Conservation (phyloP, 139 green algal genomes). For the Chlamydomonas sphaeroides region DNA sequence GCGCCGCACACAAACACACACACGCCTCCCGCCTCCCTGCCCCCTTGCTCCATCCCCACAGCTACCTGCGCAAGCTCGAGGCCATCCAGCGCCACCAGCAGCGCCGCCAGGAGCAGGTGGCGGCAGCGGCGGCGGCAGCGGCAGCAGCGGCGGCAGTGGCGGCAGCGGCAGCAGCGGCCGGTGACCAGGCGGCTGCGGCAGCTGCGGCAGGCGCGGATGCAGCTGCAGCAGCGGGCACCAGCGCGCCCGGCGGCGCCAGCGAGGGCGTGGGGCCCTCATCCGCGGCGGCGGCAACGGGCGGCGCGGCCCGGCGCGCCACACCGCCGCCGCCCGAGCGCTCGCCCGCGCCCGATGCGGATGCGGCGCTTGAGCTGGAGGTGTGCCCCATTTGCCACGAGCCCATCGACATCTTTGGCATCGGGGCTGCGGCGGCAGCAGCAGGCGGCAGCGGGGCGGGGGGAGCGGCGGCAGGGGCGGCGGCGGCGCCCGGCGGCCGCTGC, state of each 20-base stretch:
- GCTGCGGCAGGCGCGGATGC: background rate
- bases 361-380: constrained; percentile 35
- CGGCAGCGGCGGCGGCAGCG: background rate
- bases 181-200: background rate
- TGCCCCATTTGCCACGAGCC: constrained; percentile 77
- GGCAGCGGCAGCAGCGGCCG: background rate
- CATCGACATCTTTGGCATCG: constrained; percentile 32
- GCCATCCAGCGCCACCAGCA: constrained; percentile 3
- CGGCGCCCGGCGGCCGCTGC: background rate
- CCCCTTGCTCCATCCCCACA: too few species aligned
- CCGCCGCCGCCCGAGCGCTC: background rate
- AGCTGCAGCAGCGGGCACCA: background rate
- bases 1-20: too few species aligned
- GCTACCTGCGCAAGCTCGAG: constrained; percentile 78
- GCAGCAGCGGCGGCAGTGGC: constrained; percentile 1
- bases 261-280: too few species aligned
- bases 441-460: too few species aligned
- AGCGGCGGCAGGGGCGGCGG: too few species aligned
- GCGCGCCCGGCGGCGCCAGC: too few species aligned
- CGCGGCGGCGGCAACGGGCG: background rate
- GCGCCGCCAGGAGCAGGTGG: constrained; percentile 6
- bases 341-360: background rate
- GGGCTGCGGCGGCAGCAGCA: background rate
- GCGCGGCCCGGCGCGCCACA: background rate
- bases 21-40: background rate